Percentiles rank a stretch among this genome's conserved stretches.
Evolutionary conservation across 768 basidiomycete species (phyloP).

Genomic region (Boletellus ananas): DNA sequence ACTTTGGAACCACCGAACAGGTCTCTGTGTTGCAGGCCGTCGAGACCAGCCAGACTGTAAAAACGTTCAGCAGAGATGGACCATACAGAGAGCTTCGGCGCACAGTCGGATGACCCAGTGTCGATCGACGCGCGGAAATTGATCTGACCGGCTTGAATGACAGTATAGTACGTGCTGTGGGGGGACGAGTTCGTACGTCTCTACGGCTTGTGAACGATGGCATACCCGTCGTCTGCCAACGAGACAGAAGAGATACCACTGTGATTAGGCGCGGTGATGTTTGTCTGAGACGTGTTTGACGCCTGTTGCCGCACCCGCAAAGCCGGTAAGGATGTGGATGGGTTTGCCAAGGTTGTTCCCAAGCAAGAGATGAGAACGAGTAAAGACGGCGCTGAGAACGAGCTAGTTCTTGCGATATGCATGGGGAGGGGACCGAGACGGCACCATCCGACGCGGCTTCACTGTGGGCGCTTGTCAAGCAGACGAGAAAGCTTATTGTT

Average conservation of each 20-base stretch:
- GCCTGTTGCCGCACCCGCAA: slow-evolving; percentile 10
- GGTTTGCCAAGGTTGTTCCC: slow-evolving; percentile 5
- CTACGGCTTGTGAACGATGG: slow-evolving; percentile 33
- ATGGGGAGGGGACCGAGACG: slow-evolving; percentile 6
- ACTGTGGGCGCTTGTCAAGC: background rate
- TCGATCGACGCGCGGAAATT: slow-evolving; percentile 69
- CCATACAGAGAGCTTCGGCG: slow-evolving; percentile 3
- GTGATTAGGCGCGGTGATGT: slow-evolving; percentile 24
- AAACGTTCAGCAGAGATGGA: background rate
- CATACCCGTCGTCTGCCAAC: slow-evolving; percentile 45
- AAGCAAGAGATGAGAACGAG: slow-evolving; percentile 12
- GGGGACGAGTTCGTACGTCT: slow-evolving; percentile 4
- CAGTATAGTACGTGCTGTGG: slow-evolving; percentile 62
- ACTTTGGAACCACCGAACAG: slow-evolving; percentile 61
- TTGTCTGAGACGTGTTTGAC: slow-evolving; percentile 14
- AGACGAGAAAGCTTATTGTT: background rate
- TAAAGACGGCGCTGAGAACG: slow-evolving; percentile 7
- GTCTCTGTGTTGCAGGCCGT: slow-evolving; percentile 53
- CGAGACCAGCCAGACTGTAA: slow-evolving; percentile 68
- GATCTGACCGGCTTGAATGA: slow-evolving; percentile 58
- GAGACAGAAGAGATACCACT: slow-evolving; percentile 44
- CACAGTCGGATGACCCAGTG: slow-evolving; percentile 53
- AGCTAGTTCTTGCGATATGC: slow-evolving; percentile 3
- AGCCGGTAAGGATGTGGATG: slow-evolving; percentile 2
- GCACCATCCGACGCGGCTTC: slow-evolving; percentile 19